These are phyloP conservation scores for Juglanconis juglandina DNA, from an alignment of 2,329 filamentous ascomycete species.

Conservation along the genomic window DNA sequence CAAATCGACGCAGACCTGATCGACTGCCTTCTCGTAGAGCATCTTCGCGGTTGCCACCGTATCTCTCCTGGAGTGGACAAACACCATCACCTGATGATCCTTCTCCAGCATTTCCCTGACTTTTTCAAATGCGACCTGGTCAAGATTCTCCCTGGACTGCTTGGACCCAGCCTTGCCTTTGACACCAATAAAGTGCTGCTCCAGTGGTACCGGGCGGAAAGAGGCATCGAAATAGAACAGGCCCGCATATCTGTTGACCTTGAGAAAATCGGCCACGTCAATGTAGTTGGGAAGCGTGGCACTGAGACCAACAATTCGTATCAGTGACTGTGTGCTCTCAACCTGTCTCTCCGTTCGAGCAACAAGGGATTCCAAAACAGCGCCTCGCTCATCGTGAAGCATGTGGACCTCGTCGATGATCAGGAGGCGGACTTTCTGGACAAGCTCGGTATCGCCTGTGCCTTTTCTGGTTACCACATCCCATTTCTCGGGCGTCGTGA, in stretches of 20 bases:
- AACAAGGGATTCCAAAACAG: constrained; percentile 92
- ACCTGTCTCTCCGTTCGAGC: constrained; percentile 94
- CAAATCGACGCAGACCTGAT: constrained; percentile 74
- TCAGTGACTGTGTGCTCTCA: constrained; percentile 95
- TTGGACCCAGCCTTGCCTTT: constrained; percentile 84
- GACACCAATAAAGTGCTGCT: constrained; percentile 96
- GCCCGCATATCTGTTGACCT: constrained; percentile 88
- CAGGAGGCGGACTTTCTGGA: constrained; percentile 91
- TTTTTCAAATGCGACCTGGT: constrained; percentile 86
- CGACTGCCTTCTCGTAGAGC: constrained; percentile 80
- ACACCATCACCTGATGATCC: constrained; percentile 99
- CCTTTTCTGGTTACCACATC: constrained; percentile 97
- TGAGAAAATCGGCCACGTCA: constrained; percentile 94
- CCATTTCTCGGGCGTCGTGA: constrained; percentile 99
- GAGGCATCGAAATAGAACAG: constrained; percentile 97
- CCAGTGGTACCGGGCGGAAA: constrained; percentile 90
- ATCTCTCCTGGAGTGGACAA: constrained; percentile 94
- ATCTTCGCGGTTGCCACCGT: constrained; percentile 84
- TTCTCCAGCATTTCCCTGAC: constrained; percentile 85
- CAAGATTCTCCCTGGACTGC: constrained; percentile 82
- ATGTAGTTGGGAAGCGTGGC: constrained; percentile 95
- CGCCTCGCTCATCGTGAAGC: constrained; percentile 96
- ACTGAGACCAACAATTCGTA: constrained; percentile 91
- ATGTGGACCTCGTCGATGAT: constrained; percentile 99
- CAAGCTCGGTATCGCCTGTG: constrained; percentile 93